Percentiles rank a stretch among this genome's conserved stretches.
Evolutionary conservation across 345 rosid species (phyloP).

Genomic region (Aegle marmelos): DNA sequence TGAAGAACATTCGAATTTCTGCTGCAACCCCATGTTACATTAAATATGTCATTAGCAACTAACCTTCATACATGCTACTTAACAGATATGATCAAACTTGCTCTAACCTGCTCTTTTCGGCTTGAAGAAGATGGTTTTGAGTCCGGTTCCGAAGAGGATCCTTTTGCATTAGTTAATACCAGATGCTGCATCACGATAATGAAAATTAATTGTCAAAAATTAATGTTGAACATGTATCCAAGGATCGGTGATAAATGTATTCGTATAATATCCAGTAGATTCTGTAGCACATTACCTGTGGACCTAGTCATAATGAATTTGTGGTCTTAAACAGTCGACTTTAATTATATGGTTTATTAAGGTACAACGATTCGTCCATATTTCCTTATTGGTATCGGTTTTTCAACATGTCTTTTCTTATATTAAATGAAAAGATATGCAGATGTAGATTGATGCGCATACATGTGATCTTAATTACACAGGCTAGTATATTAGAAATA

Average conservation of each 20-base stretch:
- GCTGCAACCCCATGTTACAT: not conserved
- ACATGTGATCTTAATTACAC: not conserved
- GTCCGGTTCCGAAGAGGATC: conserved; percentile 15
- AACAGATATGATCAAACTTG: not conserved
- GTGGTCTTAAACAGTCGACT: not conserved
- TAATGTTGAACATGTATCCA: not conserved
- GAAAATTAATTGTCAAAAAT: not conserved
- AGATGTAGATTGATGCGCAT: not conserved
- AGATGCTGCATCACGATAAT: conserved; percentile 12
- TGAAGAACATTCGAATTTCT: not conserved
- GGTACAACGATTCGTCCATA: not conserved
- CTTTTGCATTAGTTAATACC: not conserved
- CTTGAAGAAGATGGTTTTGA: conserved; percentile 23
- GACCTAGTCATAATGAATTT: not conserved
- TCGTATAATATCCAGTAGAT: not conserved
- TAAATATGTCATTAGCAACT: too few relatives aligned
- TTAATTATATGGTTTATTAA: not conserved
- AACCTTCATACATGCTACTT: not conserved
- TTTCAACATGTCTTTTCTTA: conserved; percentile 4
- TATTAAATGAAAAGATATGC: not conserved
- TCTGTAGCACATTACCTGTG: not conserved
- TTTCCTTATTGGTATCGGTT: not conserved
- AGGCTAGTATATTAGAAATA: not conserved
- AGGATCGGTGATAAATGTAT: not conserved
- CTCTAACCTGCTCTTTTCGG: conserved; percentile 21